phyloP scores from a whole-genome alignment of 1,139 yeast genomes.

The Nematodospora anomalae region DNA sequence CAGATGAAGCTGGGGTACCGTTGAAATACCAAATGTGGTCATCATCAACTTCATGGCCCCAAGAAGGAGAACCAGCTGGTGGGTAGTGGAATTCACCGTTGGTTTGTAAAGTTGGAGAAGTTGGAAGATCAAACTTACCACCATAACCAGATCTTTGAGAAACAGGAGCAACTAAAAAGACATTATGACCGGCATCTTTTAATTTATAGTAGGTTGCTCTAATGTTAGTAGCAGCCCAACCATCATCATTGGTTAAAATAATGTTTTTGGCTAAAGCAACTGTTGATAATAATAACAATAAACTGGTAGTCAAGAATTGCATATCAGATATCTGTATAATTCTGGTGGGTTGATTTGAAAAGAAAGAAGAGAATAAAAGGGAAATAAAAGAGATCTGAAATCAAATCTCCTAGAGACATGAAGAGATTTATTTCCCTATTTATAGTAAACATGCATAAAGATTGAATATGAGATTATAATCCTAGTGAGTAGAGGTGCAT shows the following conservation, averaged over 20 bases:
- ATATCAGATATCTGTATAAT: slow-evolving; percentile 2
- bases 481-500: too few relatives aligned
- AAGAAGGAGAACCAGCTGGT: slow-evolving; percentile 44
- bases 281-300: slow-evolving; percentile 15
- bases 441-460: background rate
- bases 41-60: slow-evolving; percentile 48
- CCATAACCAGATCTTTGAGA: slow-evolving; percentile 61
- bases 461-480: background rate
- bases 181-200: slow-evolving; percentile 53
- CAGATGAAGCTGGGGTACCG: slow-evolving; percentile 48
- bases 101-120: slow-evolving; percentile 37
- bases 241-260: slow-evolving; percentile 59
- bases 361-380: background rate
- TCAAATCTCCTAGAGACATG: background rate
- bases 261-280: slow-evolving; percentile 43
- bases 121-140: slow-evolving; percentile 52
- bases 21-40: slow-evolving; percentile 49
- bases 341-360: too few relatives aligned
- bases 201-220: slow-evolving; percentile 58
- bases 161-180: slow-evolving; percentile 57
- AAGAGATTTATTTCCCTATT: background rate
- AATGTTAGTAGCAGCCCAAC: slow-evolving; percentile 59
- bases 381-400: background rate
- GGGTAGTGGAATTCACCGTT: slow-evolving; percentile 46
- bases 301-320: slow-evolving; percentile 13